Conservation (phyloP, 371 early-diverging fungal species). For the Circinella minor region DNA sequence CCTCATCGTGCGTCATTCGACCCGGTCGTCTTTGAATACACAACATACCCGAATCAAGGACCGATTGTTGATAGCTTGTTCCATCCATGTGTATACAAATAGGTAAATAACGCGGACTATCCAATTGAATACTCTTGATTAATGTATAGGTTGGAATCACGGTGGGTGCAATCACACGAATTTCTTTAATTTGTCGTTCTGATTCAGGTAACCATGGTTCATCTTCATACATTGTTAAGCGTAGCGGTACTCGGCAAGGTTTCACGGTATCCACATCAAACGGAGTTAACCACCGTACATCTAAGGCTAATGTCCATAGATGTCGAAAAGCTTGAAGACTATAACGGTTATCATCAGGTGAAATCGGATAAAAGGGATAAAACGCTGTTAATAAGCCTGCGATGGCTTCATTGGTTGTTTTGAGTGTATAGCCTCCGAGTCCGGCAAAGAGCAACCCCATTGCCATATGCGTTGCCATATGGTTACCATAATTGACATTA, state of each 20-base stretch:
- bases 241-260: conserved; percentile 64
- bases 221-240: conserved; percentile 33
- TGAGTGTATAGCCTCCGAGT: conserved; percentile 78
- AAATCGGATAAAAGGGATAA: conserved; percentile 80
- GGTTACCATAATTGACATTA: conserved; percentile 72
- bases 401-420: conserved; percentile 67
- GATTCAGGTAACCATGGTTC: conserved; percentile 20
- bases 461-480: conserved; percentile 86
- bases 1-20: conserved; percentile 12
- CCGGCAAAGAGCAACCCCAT: conserved; percentile 85
- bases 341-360: conserved; percentile 69
- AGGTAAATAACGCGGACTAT: conserved; percentile 67
- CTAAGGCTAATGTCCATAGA: conserved; percentile 86
- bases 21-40: conserved; percentile 31
- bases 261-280: conserved; percentile 66
- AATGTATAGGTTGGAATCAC: conserved; percentile 63
- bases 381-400: conserved; percentile 76
- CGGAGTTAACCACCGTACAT: conserved; percentile 50
- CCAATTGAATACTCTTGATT: conserved; percentile 58
- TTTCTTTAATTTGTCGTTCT: conserved; percentile 16
- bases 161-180: conserved; percentile 63
- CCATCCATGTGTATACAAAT: conserved; percentile 50
- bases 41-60: conserved; percentile 40
- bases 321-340: conserved; percentile 88
- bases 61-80: conserved; percentile 24